These are phyloP conservation scores for Cryphonectria nitschkei DNA, from an alignment of 2,329 filamentous ascomycete genomes.

Conservation along the genomic window DNA sequence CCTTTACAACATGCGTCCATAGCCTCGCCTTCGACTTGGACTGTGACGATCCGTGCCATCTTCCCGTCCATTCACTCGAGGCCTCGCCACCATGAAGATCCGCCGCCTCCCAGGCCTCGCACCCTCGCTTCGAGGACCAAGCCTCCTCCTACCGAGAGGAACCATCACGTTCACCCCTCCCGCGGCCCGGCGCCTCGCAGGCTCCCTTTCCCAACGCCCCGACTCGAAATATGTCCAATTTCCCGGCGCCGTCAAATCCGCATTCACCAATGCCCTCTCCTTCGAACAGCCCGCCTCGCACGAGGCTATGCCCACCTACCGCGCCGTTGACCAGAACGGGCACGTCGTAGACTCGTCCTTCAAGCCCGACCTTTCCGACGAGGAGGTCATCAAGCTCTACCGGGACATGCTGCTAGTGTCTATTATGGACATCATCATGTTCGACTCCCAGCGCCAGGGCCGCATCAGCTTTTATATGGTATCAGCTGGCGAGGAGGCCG, in stretches of 20 bases:
- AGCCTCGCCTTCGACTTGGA: background rate
- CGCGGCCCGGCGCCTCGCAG: constrained; percentile 42
- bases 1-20: background rate
- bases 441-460: constrained; percentile 95
- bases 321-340: constrained; percentile 88
- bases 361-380: constrained; percentile 69
- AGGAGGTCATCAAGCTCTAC: constrained; percentile 62
- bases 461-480: constrained; percentile 97
- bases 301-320: constrained; percentile 85
- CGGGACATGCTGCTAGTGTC: constrained; percentile 69
- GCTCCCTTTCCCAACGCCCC: constrained; percentile 59
- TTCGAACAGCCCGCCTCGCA: constrained; percentile 77
- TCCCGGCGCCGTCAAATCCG: constrained; percentile 92
- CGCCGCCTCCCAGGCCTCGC: constrained; percentile 26
- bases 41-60: background rate
- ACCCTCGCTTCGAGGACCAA: constrained; percentile 29
- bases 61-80: background rate
- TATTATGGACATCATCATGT: constrained; percentile 98
- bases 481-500: constrained; percentile 91
- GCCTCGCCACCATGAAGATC: constrained; percentile 25
- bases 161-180: constrained; percentile 28
- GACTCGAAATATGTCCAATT: constrained; percentile 69
- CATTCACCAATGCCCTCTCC: constrained; percentile 79
- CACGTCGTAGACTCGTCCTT: constrained; percentile 76
- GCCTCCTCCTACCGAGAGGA: constrained; percentile 14